Conservation (phyloP, 2,329 filamentous ascomycete species). For the Fusarium sp. region DNA sequence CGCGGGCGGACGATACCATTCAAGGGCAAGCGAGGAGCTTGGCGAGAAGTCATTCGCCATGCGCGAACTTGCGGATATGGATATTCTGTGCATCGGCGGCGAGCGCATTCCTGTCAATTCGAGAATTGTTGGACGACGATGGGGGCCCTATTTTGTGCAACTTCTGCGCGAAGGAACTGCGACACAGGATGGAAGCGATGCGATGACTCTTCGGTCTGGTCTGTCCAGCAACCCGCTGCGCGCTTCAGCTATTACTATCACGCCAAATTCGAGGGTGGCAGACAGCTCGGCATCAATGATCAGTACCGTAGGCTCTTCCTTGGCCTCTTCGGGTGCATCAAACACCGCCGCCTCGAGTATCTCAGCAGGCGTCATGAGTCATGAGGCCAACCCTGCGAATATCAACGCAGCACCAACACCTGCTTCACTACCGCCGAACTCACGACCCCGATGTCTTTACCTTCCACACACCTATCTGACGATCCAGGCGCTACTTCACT, state of each 20-base stretch:
- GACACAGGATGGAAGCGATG: slow-evolving; percentile 79
- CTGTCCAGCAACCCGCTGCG: slow-evolving; percentile 71
- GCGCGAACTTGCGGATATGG: slow-evolving; percentile 95
- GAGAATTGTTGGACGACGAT: slow-evolving; percentile 85
- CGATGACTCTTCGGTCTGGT: slow-evolving; percentile 78
- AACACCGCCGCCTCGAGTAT: slow-evolving; percentile 62
- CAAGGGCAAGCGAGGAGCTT: slow-evolving; percentile 83
- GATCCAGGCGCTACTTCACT: slow-evolving; percentile 90
- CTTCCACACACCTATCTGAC: slow-evolving; percentile 93
- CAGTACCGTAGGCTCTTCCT: slow-evolving; percentile 60
- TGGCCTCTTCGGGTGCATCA: slow-evolving; percentile 56
- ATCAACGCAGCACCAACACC: slow-evolving; percentile 71
- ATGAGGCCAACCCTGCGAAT: slow-evolving; percentile 55
- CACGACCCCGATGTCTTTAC: slow-evolving; percentile 87
- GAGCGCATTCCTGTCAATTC: slow-evolving; percentile 96
- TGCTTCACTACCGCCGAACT: slow-evolving; percentile 68
- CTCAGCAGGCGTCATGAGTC: slow-evolving; percentile 54
- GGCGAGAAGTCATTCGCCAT: slow-evolving; percentile 83
- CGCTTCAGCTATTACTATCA: slow-evolving; percentile 89
- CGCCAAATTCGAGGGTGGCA: slow-evolving; percentile 69
- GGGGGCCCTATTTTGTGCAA: slow-evolving; percentile 97
- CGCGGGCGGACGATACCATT: slow-evolving; percentile 81
- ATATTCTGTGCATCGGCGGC: slow-evolving; percentile 90
- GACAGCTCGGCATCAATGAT: slow-evolving; percentile 63
- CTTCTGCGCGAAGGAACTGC: slow-evolving; percentile 85